Evolutionary conservation across 139 green algal genomes (phyloP).

Genomic region (Picochlorum sp.): DNA sequence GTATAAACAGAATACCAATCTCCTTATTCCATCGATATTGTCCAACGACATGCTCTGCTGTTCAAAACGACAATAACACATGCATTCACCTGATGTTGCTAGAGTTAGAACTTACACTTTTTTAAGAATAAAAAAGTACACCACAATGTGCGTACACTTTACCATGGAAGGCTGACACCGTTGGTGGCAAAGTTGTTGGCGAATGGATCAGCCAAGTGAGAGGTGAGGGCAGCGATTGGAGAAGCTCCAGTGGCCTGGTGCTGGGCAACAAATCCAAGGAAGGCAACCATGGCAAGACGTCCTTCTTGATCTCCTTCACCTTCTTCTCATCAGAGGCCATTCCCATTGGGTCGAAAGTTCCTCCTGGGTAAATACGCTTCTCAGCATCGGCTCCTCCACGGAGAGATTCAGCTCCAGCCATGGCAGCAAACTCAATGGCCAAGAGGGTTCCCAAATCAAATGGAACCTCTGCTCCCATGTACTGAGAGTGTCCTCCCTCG

Average conservation of each 20-base stretch:
- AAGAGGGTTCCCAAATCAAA: conserved; percentile 72
- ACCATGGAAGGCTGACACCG: conserved; percentile 1
- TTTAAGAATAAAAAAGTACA: background rate
- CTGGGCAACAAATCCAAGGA: conserved; percentile 64
- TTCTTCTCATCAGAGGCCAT: conserved; percentile 74
- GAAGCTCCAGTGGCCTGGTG: conserved; percentile 69
- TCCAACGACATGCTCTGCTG: background rate
- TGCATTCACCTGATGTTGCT: background rate
- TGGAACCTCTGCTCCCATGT: conserved; percentile 64
- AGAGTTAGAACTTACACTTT: background rate
- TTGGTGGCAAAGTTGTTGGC: conserved; percentile 33
- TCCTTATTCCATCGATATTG: conserved; percentile 44
- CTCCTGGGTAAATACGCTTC: conserved; percentile 74
- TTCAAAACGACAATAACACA: too few relatives aligned
- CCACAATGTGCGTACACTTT: background rate
- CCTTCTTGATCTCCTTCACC: conserved; percentile 94
- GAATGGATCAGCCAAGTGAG: conserved; percentile 33
- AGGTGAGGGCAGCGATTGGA: conserved; percentile 30
- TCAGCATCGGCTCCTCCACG: conserved; percentile 51
- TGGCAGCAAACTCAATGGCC: conserved; percentile 54
- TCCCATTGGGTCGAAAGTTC: conserved; percentile 81
- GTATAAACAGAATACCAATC: conserved; percentile 42
- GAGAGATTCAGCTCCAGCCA: conserved; percentile 59
- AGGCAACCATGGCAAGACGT: conserved; percentile 64
- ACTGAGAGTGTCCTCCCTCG: conserved; percentile 62